A percentile compares a stretch with the other conserved stretches of the same genome.
Conservation (phyloP, 2,329 filamentous ascomycete genomes). For the Aspergillus jensenii region DNA sequence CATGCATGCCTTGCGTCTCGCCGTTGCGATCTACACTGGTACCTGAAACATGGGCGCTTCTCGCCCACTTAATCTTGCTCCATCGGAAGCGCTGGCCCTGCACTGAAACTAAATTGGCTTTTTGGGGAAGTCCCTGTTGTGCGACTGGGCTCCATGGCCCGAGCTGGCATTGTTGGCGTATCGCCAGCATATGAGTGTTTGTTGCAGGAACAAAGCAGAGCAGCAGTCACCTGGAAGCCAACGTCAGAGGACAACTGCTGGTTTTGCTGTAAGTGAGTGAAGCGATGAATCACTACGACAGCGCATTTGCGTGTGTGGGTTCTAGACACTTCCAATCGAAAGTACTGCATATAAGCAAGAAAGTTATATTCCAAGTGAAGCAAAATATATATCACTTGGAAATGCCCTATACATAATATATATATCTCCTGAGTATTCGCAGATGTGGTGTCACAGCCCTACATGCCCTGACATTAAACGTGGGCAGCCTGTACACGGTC, state of each 20-base stretch:
- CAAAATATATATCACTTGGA: background rate
- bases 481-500: background rate
- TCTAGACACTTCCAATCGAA: background rate
- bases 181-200: background rate
- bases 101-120: constrained; percentile 3
- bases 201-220: background rate
- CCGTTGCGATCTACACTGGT: constrained; percentile 10
- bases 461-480: background rate
- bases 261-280: background rate
- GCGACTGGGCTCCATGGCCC: constrained; percentile 4
- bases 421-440: background rate
- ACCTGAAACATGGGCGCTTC: constrained; percentile 7
- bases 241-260: background rate
- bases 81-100: constrained; percentile 4
- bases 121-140: background rate
- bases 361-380: background rate
- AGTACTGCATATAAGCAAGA: background rate
- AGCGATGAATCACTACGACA: constrained; percentile 6
- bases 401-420: background rate
- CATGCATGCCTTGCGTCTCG: constrained; percentile 7
- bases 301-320: background rate
- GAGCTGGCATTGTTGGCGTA: background rate
- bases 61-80: background rate
- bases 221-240: background rate
- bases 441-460: background rate